A percentile compares a stretch with the other conserved stretches of the same genome.
Evolutionary conservation across 2,329 filamentous ascomycete species (phyloP).

Genomic region (Periglandula ipomoeae): DNA sequence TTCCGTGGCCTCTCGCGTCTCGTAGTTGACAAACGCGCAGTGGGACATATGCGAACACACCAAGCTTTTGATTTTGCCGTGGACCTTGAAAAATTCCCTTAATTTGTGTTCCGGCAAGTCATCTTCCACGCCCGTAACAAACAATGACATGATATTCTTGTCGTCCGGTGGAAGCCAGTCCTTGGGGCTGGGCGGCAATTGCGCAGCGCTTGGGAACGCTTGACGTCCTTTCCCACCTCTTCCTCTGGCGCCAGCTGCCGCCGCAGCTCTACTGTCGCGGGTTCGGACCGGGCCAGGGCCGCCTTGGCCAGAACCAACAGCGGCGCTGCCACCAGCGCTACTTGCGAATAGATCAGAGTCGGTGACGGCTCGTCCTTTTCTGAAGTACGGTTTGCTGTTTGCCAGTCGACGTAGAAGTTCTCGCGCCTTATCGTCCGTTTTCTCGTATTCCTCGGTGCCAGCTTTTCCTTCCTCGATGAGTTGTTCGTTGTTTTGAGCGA

Average conservation of each 20-base stretch:
- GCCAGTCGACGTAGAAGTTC: conserved; percentile 79
- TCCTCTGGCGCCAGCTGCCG: conserved; percentile 38
- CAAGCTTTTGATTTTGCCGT: conserved; percentile 83
- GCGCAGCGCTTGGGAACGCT: conserved; percentile 60
- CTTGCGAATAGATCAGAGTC: conserved; percentile 32
- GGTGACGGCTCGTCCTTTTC: conserved; percentile 72
- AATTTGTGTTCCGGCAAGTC: conserved; percentile 89
- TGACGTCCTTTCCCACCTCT: conserved; percentile 36
- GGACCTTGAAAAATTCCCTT: conserved; percentile 79
- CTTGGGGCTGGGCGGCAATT: conserved; percentile 69
- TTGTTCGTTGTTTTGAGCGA: conserved; percentile 93
- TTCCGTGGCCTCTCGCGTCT: conserved; percentile 76
- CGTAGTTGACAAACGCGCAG: conserved; percentile 93
- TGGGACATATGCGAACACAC: conserved; percentile 96
- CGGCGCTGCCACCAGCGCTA: conserved; percentile 35
- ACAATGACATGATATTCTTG: conserved; percentile 81
- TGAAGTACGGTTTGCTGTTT: conserved; percentile 89
- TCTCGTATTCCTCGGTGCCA: conserved; percentile 83
- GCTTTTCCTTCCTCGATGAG: conserved; percentile 88
- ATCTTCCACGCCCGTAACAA: conserved; percentile 91
- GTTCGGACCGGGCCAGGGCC: conserved; percentile 73
- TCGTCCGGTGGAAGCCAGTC: conserved; percentile 83
- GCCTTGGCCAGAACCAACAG: conserved; percentile 47
- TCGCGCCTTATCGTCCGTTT: conserved; percentile 92
- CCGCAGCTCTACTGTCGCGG: conserved; percentile 48